Conservation (phyloP, 192 early-diverging fungal genomes). For the Umbelopsis vinacea region DNA sequence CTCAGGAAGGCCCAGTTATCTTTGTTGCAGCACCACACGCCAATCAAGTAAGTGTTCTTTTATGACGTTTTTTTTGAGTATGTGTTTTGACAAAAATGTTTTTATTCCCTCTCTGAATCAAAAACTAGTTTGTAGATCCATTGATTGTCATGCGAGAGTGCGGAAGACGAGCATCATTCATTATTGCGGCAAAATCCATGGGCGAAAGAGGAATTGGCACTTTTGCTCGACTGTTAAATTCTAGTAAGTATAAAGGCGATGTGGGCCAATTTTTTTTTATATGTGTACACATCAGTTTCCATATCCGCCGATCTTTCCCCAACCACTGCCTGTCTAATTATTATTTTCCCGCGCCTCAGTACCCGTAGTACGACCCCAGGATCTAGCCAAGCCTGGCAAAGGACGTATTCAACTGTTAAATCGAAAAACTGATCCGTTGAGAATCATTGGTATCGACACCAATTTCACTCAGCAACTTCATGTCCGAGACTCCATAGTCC, state of each 20-base stretch:
- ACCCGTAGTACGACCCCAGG: slow-evolving; percentile 92
- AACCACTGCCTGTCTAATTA: slow-evolving; percentile 1
- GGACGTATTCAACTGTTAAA: slow-evolving; percentile 75
- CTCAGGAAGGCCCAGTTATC: slow-evolving; percentile 87
- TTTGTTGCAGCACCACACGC: slow-evolving; percentile 88
- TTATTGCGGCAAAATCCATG: slow-evolving; percentile 90
- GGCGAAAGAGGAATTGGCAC: slow-evolving; percentile 81
- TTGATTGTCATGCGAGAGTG: slow-evolving; percentile 85
- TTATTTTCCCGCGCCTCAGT: slow-evolving; percentile 52
- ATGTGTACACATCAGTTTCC: too few species aligned
- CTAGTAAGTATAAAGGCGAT: slow-evolving; percentile 62
- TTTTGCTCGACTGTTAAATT: slow-evolving; percentile 74
- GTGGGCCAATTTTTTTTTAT: too few species aligned
- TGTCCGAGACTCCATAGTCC: slow-evolving; percentile 63
- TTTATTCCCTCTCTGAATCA: background rate
- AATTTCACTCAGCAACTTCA: slow-evolving; percentile 69
- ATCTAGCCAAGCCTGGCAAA: slow-evolving; percentile 73
- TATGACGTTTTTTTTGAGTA: background rate
- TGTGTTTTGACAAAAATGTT: background rate
- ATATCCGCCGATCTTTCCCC: background rate
- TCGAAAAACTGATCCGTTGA: slow-evolving; percentile 66
- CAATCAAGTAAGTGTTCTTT: slow-evolving; percentile 60
- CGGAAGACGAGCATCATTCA: slow-evolving; percentile 74
- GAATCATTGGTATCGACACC: slow-evolving; percentile 72
- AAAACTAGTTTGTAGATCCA: slow-evolving; percentile 90